Evolutionary conservation across 805 yeast species (phyloP).

Genomic region (Aciculoconidium aculeatum): DNA sequence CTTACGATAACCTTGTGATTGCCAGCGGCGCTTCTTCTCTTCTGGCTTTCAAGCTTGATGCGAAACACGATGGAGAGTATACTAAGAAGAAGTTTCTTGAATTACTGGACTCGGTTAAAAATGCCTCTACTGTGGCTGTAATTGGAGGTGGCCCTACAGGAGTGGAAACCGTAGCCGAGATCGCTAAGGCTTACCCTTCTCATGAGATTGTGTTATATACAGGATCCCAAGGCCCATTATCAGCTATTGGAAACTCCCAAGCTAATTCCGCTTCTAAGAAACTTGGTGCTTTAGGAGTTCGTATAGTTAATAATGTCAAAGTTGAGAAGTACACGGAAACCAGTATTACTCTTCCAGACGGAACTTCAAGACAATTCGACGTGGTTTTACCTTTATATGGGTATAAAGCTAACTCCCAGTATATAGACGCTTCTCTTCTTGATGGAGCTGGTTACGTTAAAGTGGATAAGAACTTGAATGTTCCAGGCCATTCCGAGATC

Average conservation of each 20-base stretch:
- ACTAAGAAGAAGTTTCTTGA: constrained; percentile 13
- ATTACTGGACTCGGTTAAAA: constrained; percentile 11
- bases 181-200: constrained; percentile 16
- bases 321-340: constrained; percentile 6
- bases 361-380: constrained; percentile 18
- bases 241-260: constrained; percentile 10
- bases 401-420: constrained; percentile 28
- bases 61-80: constrained; percentile 8
- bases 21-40: constrained; percentile 27
- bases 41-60: constrained; percentile 20
- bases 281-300: constrained; percentile 15
- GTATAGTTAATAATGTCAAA: constrained; percentile 16
- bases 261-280: constrained; percentile 11
- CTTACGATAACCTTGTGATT: constrained; percentile 28
- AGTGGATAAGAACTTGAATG: constrained; percentile 21
- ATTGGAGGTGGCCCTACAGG: constrained; percentile 34
- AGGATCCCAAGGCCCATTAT: constrained; percentile 16
- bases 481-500: constrained; percentile 20
- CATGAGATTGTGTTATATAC: constrained; percentile 22
- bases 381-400: constrained; percentile 23
- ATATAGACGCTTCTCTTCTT: constrained; percentile 17
- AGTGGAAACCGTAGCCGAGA: constrained; percentile 34
- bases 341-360: constrained; percentile 13
- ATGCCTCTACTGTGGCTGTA: constrained; percentile 26
- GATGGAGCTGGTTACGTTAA: constrained; percentile 23